These are phyloP conservation scores for Colletotrichum godetiae DNA, from an alignment of 2,329 filamentous ascomycete species.

Conservation along the genomic window DNA sequence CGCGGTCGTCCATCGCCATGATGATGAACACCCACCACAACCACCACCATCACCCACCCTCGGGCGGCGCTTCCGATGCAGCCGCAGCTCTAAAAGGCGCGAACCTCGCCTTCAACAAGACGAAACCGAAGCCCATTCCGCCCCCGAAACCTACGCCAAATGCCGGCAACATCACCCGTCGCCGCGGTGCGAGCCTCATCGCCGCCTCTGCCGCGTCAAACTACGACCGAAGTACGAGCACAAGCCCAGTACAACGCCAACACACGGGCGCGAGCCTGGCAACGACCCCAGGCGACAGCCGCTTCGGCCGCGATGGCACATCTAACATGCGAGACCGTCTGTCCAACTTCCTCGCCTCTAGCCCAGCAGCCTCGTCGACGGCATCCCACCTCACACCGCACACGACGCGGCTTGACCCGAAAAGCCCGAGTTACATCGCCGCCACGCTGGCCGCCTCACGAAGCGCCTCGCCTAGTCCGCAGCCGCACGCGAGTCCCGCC, in stretches of 20 bases:
- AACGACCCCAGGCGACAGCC: constrained; percentile 9
- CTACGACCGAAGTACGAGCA: constrained; percentile 41
- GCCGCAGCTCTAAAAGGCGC: constrained; percentile 63
- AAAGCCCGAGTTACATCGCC: constrained; percentile 71
- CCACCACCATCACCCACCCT: constrained; percentile 41
- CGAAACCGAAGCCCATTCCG: constrained; percentile 33
- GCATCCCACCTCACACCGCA: constrained; percentile 35
- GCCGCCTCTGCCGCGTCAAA: constrained; percentile 56
- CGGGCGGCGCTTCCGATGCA: constrained; percentile 46
- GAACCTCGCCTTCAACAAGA: constrained; percentile 64
- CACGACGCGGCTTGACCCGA: constrained; percentile 47
- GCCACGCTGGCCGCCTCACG: constrained; percentile 61
- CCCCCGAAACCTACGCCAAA: constrained; percentile 15
- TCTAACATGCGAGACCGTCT: constrained; percentile 40
- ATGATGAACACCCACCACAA: constrained; percentile 29
- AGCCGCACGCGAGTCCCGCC: constrained; percentile 23
- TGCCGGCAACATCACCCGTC: neutral
- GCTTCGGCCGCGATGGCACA: constrained; percentile 33
- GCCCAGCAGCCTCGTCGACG: constrained; percentile 11
- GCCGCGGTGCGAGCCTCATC: constrained; percentile 43
- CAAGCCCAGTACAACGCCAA: constrained; percentile 45
- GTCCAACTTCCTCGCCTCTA: constrained; percentile 40
- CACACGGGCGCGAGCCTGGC: constrained; percentile 50
- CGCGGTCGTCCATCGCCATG: constrained; percentile 13
- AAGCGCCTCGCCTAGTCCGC: constrained; percentile 35